Base-by-base conservation (phyloP, 352 stramenopile species). In the Pythium brachiatum region DNA sequence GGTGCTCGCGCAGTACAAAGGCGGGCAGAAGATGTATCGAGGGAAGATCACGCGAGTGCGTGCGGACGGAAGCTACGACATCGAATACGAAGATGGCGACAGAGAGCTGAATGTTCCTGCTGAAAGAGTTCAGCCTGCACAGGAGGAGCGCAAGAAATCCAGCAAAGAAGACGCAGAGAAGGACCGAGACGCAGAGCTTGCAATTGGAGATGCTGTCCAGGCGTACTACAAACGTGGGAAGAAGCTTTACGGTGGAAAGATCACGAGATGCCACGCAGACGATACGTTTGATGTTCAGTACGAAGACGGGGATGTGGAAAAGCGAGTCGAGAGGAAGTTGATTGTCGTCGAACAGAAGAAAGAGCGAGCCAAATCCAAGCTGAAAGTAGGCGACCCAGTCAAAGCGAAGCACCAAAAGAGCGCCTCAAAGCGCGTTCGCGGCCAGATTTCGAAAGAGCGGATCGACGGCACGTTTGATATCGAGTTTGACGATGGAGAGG, bases 221-320 rank as follows among this genome's bases (percentile, higher is more conserved):
- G 63, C 63, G 13, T 53, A 53, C 32, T 70, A 58, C 60, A 86
- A 84, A 48, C 68, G 70, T 32, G 76, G 78, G 4, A 76, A 75
- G 18, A 81, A 75, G 34, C 60, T 75, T 13, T 92, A 79, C 56
- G 9, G 51, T 21, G 83, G 81, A 2, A 79, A 75, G 47, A 84
- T 94, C 41, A 65, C 65, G 16, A 56, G 61, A 3, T 68, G 73
- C 0, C 71, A 92, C 58, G 61, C 61, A 8, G 80, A 95, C 46
- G 73, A 68, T 3, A 90, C 74, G 7, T 87, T 79, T 52, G 83
- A 91, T 36, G 59, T 95, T 50, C 13, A 66, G 26, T 94, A 92
- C 41, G 78, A 89, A 0, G 80, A 90, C 57, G 86, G 81, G 16
- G 78, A 90, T n/a, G 68, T 75, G 21, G 83, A 68, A 32, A 59